Evolutionary conservation across 495 filamentous ascomycete species (phyloP).

Genomic region (Xylaria intraflava): DNA sequence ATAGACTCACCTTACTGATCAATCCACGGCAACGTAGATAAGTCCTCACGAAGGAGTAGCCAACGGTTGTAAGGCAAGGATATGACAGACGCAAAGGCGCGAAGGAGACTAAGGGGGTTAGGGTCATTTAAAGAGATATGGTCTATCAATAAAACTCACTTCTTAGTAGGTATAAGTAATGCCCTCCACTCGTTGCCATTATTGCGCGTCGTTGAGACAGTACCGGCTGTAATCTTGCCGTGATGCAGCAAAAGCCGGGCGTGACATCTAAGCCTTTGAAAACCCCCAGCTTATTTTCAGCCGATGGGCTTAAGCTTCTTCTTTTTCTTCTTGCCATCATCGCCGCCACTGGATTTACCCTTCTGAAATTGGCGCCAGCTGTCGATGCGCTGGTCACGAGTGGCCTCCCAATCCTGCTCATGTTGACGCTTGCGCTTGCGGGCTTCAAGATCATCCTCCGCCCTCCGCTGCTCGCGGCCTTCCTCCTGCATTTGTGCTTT

Average conservation of each 20-base stretch:
- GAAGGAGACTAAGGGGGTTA: conserved; percentile 29
- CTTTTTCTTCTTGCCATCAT: conserved; percentile 88
- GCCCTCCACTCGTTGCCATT: neutral
- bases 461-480: conserved; percentile 78
- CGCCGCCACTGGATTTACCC: conserved; percentile 45
- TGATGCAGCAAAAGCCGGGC: neutral
- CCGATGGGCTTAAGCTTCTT: conserved; percentile 66
- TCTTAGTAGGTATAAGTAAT: conserved; percentile 11
- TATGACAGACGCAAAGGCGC: conserved; percentile 7
- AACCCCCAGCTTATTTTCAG: conserved; percentile 16
- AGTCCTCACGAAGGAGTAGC: conserved; percentile 1
- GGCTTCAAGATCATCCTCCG: conserved; percentile 78
- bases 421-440: conserved; percentile 90
- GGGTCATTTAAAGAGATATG: conserved; percentile 22
- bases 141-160: conserved; percentile 32
- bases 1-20: conserved; percentile 7
- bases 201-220: neutral
- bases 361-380: conserved; percentile 94
- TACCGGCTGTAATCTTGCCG: neutral
- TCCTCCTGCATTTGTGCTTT: conserved; percentile 97
- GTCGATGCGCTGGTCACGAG: conserved; percentile 80
- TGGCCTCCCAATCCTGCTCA: conserved; percentile 90
- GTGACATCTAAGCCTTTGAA: neutral
- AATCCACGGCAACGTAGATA: neutral
- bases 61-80: neutral